Evolutionary conservation across 2,329 filamentous ascomycete species (phyloP).

Genomic region (Tolypocladium album): DNA sequence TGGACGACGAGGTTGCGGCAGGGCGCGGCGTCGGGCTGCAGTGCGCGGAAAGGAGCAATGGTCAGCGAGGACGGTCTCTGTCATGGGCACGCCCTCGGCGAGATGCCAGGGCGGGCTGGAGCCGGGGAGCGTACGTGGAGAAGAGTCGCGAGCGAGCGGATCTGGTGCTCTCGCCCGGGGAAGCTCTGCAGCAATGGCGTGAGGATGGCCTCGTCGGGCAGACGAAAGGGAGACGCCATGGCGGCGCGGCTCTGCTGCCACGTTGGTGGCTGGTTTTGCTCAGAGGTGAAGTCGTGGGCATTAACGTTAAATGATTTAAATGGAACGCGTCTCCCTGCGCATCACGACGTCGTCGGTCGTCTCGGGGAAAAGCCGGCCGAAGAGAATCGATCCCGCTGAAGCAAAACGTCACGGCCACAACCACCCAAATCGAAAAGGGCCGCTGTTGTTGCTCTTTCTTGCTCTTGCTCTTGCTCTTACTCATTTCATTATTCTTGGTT

Average conservation of each 20-base stretch:
- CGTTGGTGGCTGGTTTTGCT: neutral
- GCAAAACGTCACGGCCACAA: neutral
- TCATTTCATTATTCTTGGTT: neutral
- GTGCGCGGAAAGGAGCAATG: neutral
- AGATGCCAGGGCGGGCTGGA: neutral
- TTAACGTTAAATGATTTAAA: neutral
- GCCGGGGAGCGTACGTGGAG: conserved; percentile 29
- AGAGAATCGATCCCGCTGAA: too few species aligned
- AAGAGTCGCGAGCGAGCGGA: conserved; percentile 45
- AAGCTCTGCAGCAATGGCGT: conserved; percentile 35
- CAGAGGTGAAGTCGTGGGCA: neutral
- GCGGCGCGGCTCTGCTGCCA: conserved; percentile 7
- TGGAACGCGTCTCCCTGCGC: neutral
- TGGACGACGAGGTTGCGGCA: conserved; percentile 69
- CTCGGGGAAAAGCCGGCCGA: neutral
- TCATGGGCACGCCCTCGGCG: neutral
- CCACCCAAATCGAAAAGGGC: neutral
- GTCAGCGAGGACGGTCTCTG: neutral
- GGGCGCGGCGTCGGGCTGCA: conserved; percentile 53
- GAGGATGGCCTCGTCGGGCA: conserved; percentile 41
- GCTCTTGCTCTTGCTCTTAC: too few species aligned
- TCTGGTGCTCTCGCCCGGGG: conserved; percentile 48
- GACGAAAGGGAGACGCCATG: conserved; percentile 33
- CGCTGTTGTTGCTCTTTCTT: too few species aligned
- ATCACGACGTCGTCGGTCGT: neutral